These are phyloP conservation scores for Rachicladosporium sp. DNA, from an alignment of 2,329 filamentous ascomycete genomes.

Conservation along the genomic window DNA sequence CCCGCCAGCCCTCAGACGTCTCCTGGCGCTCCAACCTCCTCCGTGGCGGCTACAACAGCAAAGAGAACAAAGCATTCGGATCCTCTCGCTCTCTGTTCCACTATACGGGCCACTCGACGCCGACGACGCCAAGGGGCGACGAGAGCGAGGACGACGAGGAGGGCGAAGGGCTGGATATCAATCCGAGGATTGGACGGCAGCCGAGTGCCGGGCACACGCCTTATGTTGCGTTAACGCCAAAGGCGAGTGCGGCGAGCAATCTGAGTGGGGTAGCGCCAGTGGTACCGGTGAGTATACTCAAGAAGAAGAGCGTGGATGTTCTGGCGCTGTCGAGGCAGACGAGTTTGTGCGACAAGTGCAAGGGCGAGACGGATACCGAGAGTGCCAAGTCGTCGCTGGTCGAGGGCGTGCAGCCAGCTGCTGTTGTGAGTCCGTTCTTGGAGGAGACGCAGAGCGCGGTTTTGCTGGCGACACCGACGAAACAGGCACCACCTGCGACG, in stretches of 20 bases:
- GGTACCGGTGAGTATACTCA: neutral
- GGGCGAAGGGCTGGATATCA: neutral
- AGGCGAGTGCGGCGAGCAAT: neutral
- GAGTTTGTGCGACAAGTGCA: constrained; percentile 2
- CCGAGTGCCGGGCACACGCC: constrained; percentile 4
- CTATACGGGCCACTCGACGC: neutral
- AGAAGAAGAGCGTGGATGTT: neutral
- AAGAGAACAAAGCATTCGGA: constrained; percentile 1
- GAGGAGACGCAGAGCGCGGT: constrained; percentile 1
- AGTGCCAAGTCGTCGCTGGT: neutral
- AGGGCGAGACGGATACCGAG: neutral
- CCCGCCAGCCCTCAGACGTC: neutral
- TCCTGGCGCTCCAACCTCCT: too few relatives aligned
- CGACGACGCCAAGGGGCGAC: constrained; percentile 1
- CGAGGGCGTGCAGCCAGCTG: neutral
- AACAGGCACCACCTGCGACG: neutral
- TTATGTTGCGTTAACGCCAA: neutral
- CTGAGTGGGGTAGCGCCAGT: constrained; percentile 2
- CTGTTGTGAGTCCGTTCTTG: neutral
- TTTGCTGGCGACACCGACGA: constrained; percentile 1
- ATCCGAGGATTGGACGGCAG: neutral
- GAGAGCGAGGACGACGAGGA: neutral
- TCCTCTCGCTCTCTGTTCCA: constrained; percentile 5
- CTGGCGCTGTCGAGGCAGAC: neutral
- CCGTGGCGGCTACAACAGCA: constrained; percentile 1